phyloP scores from a whole-genome alignment of 1,284 basidiomycete species.

The Rhodotorula mucilaginosa region DNA sequence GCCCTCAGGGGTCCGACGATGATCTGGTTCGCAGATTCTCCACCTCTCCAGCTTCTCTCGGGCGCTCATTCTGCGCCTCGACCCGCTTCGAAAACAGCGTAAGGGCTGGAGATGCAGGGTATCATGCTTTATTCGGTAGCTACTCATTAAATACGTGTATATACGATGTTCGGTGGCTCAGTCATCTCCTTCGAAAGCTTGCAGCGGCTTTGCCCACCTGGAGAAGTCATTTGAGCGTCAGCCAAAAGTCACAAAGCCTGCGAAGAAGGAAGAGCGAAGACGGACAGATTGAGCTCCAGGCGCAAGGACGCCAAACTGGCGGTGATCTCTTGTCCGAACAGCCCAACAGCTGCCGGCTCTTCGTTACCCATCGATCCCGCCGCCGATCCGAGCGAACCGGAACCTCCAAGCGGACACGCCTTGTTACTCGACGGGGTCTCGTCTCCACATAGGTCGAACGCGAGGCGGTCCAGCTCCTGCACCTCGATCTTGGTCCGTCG shows the following conservation, averaged over 20 bases:
- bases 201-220: conserved; percentile 17
- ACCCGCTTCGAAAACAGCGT: too few relatives aligned
- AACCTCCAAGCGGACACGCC: neutral
- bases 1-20: too few relatives aligned
- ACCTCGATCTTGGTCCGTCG: conserved; percentile 29
- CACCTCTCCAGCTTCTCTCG: too few relatives aligned
- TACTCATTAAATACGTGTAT: too few relatives aligned
- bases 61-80: too few relatives aligned
- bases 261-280: neutral
- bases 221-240: neutral
- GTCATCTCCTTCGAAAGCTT: conserved; percentile 17
- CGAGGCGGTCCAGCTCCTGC: conserved; percentile 34
- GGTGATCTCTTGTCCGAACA: conserved; percentile 33
- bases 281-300: conserved; percentile 33
- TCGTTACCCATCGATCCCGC: neutral
- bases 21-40: too few relatives aligned
- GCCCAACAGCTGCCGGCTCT: neutral
- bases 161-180: neutral
- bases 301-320: conserved; percentile 31
- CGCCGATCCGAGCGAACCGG: neutral
- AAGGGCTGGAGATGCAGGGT: too few relatives aligned
- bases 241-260: neutral
- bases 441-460: conserved; percentile 28
- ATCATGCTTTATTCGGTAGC: too few relatives aligned
- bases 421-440: neutral